phyloP scores from a whole-genome alignment of 179 eudicot species.

The Beta lomatogona region DNA sequence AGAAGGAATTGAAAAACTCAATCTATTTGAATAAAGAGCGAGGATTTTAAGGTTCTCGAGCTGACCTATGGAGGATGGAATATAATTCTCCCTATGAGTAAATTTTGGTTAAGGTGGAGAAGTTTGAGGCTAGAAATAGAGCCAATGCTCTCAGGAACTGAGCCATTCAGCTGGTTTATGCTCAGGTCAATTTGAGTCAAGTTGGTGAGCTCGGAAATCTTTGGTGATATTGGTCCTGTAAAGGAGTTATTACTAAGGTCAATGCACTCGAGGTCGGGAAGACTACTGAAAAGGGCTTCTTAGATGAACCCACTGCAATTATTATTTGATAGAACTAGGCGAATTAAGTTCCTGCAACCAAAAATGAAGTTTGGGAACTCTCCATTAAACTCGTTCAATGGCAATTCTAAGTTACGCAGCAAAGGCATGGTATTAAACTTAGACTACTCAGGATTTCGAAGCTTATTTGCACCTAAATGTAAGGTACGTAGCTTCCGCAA shows the following conservation, averaged over 20 bases:
- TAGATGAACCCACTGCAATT: conserved; percentile 44
- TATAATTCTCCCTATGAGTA: no score
- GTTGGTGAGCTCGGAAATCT: conserved; percentile 41
- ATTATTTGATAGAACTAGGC: not conserved
- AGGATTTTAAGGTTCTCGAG: no score
- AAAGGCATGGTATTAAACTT: no score
- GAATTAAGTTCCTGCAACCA: conserved; percentile 38
- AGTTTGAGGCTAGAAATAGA: not conserved
- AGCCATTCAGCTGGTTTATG: conserved; percentile 19
- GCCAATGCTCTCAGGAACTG: not conserved
- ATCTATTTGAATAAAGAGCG: no score
- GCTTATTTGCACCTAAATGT: conserved; percentile 49
- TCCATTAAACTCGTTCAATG: conserved; percentile 27
- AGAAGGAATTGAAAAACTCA: no score
- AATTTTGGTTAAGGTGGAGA: no score
- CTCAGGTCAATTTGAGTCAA: conserved; percentile 38
- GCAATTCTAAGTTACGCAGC: no score
- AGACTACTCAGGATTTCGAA: conserved; percentile 18
- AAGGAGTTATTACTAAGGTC: conserved; percentile 42
- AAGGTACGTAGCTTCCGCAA: conserved; percentile 42
- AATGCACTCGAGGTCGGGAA: conserved; percentile 36
- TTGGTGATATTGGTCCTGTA: conserved; percentile 35
- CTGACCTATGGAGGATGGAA: no score
- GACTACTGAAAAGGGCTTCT: conserved; percentile 40
- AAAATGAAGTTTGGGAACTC: conserved; percentile 52